Evolutionary conservation across 352 stramenopile species (phyloP).

Genomic region (Globisporangium solare): DNA sequence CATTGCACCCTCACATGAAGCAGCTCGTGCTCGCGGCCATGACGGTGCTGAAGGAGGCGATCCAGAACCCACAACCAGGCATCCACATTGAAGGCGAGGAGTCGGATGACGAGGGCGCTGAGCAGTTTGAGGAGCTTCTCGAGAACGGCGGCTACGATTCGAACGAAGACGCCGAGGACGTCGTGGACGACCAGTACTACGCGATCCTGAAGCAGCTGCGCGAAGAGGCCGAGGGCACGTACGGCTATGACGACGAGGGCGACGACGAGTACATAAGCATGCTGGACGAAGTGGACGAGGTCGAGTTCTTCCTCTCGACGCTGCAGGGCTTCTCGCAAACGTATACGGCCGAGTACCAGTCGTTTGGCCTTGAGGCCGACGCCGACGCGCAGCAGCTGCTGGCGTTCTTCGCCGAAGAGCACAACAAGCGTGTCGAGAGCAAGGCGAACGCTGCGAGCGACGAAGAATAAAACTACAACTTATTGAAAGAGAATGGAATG

Average conservation of each 20-base stretch:
- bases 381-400: conserved; percentile 51
- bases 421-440: conserved; percentile 33
- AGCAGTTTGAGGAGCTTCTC: conserved; percentile 82
- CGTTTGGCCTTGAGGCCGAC: conserved; percentile 57
- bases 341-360: conserved; percentile 49
- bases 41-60: conserved; percentile 80
- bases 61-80: conserved; percentile 51
- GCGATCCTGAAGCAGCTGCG: conserved; percentile 90
- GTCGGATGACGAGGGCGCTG: conserved; percentile 36
- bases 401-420: conserved; percentile 50
- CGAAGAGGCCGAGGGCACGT: conserved; percentile 80
- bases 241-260: conserved; percentile 74
- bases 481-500: conserved; percentile 4
- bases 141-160: conserved; percentile 90
- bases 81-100: conserved; percentile 61
- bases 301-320: conserved; percentile 89
- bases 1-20: conserved; percentile 86
- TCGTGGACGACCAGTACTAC: conserved; percentile 93
- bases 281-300: conserved; percentile 91
- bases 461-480: conserved; percentile 9
- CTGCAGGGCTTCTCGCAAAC: conserved; percentile 72
- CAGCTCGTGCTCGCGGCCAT: conserved; percentile 81
- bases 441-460: conserved; percentile 15
- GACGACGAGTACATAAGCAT: conserved; percentile 93
- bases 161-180: conserved; percentile 89